Percentiles rank a stretch among this genome's conserved stretches.
Evolutionary conservation across 805 yeast genomes (phyloP).

Genomic region (Peterozyma toletana): DNA sequence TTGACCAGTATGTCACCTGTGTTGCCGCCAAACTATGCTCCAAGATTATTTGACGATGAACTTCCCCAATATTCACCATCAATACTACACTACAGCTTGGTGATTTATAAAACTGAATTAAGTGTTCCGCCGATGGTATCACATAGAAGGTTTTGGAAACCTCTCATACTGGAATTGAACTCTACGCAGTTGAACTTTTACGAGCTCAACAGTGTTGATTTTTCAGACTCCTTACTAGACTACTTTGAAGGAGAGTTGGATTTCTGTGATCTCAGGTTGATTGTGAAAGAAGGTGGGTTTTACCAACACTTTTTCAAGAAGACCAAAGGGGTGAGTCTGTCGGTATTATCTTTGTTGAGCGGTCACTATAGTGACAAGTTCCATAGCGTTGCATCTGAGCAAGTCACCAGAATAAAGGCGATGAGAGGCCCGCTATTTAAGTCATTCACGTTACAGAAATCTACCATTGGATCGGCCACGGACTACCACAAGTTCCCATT

Average conservation of each 20-base stretch:
- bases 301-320: too few relatives aligned
- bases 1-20: too few relatives aligned
- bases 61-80: constrained; percentile 1
- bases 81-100: constrained; percentile 1
- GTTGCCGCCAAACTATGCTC: too few relatives aligned
- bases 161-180: constrained; percentile 3
- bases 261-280: too few relatives aligned
- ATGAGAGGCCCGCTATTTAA: neutral
- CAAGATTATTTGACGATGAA: neutral
- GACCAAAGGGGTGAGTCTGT: too few relatives aligned
- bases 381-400: too few relatives aligned
- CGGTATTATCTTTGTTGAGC: too few relatives aligned
- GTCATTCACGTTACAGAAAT: constrained; percentile 5
- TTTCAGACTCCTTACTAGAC: neutral
- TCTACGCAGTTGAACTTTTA: constrained; percentile 6
- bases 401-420: too few relatives aligned
- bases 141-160: constrained; percentile 1
- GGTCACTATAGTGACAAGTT: too few relatives aligned
- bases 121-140: neutral
- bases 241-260: neutral
- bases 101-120: constrained; percentile 1
- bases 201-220: neutral
- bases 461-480: constrained; percentile 3
- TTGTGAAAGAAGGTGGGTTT: too few relatives aligned
- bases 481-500: neutral